Base-by-base conservation (phyloP, 2,329 filamentous ascomycete genomes). In the Penicillium sp. region DNA sequence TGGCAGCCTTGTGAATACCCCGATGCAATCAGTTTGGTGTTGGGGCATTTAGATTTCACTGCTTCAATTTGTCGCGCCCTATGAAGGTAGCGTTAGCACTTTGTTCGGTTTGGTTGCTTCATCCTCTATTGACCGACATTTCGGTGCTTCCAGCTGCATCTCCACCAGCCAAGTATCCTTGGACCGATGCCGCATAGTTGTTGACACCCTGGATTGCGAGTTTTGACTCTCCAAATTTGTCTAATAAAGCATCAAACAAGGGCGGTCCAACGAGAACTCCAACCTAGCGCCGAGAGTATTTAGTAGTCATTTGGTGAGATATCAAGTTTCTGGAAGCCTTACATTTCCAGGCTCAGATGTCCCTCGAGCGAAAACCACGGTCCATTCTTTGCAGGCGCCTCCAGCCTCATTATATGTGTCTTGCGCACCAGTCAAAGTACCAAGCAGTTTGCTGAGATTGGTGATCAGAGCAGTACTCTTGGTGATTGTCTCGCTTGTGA, bases 1-100 rank as follows among this genome's bases (percentile, higher is more conserved):
- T 61, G 58, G 36, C 56, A 59, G 11, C 60, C 60, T n/a, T 63
- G 60, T 0, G 60, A 63, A 43, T 63, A 63, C 18, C 60, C 60
- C 1, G 54, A 47, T 0, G 55, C 60, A 43, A 63, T 61, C 7
- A 63, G 32, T 36, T 63, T 61, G 21, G 60, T 63, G n/a, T 57
- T 42, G 21, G 60, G 54, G 52, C 60, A 63, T 36, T 55, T 36
- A 5, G 58, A 51, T 32, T 53, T 34, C 31, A 53, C 60, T 9
- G 50, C 14, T 14, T 45, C 40, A 36, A 63, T 61, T 18, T 61
- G 54, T 2, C 46, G 50, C 13, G 60, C 60, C 60, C 60, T 62
- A 40, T 43, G 7, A n/a, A 38, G 5, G 16, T 14, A 8, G 10
- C 21, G 18, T 40, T 4, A 40, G 38, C 16, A 22, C 6, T 2